Conservation (phyloP, 371 early-diverging fungal species). For the Rhizomucor miehei region DNA sequence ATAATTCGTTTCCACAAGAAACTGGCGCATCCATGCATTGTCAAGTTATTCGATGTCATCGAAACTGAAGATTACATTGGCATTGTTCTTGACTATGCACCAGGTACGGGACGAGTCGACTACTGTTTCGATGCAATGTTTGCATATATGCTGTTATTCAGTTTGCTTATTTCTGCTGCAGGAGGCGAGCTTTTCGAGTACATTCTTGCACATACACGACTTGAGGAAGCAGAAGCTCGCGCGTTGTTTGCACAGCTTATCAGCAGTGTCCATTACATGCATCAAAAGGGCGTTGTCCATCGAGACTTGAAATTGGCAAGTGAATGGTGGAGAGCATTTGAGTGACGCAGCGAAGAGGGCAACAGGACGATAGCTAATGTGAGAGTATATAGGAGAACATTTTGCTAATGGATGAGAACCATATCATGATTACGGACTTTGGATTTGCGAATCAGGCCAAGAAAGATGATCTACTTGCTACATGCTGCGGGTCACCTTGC, state of each 20-base stretch:
- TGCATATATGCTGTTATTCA: conserved; percentile 1
- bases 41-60: conserved; percentile 92
- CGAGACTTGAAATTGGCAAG: conserved; percentile 92
- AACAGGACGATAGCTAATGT: conserved; percentile 27
- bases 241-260: conserved; percentile 94
- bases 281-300: conserved; percentile 88
- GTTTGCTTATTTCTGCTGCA: no score
- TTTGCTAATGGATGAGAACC: conserved; percentile 73
- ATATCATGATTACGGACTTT: conserved; percentile 96
- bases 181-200: conserved; percentile 97
- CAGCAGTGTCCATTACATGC: conserved; percentile 85
- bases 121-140: neutral
- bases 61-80: conserved; percentile 95
- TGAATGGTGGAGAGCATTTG: conserved; percentile 9
- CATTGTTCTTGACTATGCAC: conserved; percentile 93
- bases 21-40: conserved; percentile 90
- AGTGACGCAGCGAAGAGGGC: conserved; percentile 5
- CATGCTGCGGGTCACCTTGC: conserved; percentile 93
- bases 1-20: conserved; percentile 10
- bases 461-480: conserved; percentile 68
- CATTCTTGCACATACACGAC: conserved; percentile 87
- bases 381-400: conserved; percentile 73
- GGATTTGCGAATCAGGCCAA: conserved; percentile 94
- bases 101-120: conserved; percentile 47
- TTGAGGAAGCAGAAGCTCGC: conserved; percentile 89